These are phyloP conservation scores for Novymonas esmeraldas DNA, from an alignment of 208 protist species.

Conservation along the genomic window DNA sequence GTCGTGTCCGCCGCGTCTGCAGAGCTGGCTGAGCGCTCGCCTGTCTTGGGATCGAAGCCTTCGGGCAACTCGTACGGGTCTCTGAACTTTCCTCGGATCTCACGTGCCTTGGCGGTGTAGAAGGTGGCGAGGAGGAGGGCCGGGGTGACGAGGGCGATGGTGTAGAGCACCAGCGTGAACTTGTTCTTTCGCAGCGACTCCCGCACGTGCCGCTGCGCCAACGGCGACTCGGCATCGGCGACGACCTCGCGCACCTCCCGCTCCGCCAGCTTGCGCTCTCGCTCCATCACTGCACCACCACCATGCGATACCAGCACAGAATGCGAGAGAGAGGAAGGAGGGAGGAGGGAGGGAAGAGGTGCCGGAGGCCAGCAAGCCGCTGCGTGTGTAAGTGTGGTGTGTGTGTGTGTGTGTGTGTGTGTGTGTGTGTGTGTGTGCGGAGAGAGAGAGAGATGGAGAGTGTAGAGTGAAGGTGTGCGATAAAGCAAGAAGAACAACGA, in stretches of 20 bases:
- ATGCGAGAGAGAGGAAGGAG: neutral
- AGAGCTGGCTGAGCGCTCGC: constrained; percentile 28
- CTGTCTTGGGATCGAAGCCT: constrained; percentile 72
- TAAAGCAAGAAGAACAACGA: too few species aligned
- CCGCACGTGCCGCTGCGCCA: constrained; percentile 70
- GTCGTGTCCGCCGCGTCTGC: constrained; percentile 11
- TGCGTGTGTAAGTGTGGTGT: too few species aligned
- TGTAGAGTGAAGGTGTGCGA: neutral
- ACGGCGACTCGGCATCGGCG: constrained; percentile 60
- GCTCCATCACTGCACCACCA: constrained; percentile 39
- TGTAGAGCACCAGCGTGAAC: constrained; percentile 54
- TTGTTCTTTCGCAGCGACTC: constrained; percentile 76
- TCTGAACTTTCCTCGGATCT: constrained; percentile 59
- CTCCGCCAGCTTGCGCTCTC: constrained; percentile 51
- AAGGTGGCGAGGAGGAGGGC: constrained; percentile 62
- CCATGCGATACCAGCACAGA: too few species aligned
- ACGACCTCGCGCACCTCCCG: constrained; percentile 60
- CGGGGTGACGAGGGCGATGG: constrained; percentile 47
- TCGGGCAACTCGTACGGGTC: constrained; percentile 79
- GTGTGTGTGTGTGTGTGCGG: too few species aligned
- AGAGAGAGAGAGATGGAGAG: neutral
- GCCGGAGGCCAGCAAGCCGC: too few species aligned
- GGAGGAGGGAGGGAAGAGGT: neutral
- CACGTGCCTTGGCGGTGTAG: constrained; percentile 63
- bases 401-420: too few species aligned